These are phyloP conservation scores for Monosporascus sp. DNA, from an alignment of 2,329 filamentous ascomycete species.

Conservation along the genomic window DNA sequence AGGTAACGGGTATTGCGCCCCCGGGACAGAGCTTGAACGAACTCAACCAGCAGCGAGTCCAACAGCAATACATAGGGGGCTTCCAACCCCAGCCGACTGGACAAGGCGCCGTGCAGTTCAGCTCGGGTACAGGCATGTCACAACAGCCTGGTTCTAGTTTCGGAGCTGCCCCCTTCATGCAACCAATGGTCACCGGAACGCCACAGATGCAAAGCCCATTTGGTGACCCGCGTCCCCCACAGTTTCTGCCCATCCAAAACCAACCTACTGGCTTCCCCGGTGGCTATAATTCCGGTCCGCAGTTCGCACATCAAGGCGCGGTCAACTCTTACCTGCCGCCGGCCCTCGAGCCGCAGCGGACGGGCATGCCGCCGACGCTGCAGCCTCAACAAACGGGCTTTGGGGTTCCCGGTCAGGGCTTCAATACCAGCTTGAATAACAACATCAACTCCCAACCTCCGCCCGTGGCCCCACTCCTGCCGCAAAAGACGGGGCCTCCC, in stretches of 20 bases:
- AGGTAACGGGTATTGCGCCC: conserved; percentile 76
- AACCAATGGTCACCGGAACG: conserved; percentile 32
- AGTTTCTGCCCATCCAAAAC: conserved; percentile 46
- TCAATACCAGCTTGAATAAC: conserved; percentile 44
- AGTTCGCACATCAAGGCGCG: conserved; percentile 44
- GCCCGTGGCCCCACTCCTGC: conserved; percentile 57
- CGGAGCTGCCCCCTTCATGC: conserved; percentile 38
- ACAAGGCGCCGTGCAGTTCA: conserved; percentile 34
- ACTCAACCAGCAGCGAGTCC: conserved; percentile 60
- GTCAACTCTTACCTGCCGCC: conserved; percentile 56
- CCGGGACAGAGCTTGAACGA: conserved; percentile 74
- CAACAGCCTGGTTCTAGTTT: conserved; percentile 30
- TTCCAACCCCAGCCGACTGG: conserved; percentile 35
- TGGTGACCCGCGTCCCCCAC: conserved; percentile 33
- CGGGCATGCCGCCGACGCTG: conserved; percentile 41
- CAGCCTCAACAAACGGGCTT: conserved; percentile 46
- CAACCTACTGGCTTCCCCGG: conserved; percentile 60
- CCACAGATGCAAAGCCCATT: conserved; percentile 39
- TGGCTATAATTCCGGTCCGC: conserved; percentile 31
- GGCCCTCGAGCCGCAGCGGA: conserved; percentile 55
- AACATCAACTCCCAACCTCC: conserved; percentile 50
- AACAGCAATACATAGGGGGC: conserved; percentile 49
- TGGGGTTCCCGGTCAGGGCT: conserved; percentile 40
- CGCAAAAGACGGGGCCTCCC: conserved; percentile 79
- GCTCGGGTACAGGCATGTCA: conserved; percentile 30